Base-by-base conservation (phyloP, 805 yeast species). In the Suhomyces kilbournensis region DNA sequence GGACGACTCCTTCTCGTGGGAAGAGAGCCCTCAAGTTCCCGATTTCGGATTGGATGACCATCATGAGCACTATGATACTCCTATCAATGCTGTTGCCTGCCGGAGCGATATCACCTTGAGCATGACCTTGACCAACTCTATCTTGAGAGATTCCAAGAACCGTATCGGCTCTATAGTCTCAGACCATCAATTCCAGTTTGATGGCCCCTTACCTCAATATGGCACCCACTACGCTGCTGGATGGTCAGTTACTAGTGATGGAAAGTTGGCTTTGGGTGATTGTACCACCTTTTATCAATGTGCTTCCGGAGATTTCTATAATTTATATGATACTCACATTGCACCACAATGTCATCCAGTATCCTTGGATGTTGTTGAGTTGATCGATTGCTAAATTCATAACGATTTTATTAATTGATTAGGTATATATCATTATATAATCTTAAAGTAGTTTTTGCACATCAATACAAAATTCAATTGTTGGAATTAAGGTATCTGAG, bases 151-250 rank as follows among this genome's bases (percentile, higher is more conserved):
- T 54, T 52, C 66, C 15, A 62, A 58, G 22, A 60, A 64, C 48
- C 56, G 76, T 50, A 67, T 72, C 49, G 77, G 76, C 4, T 64
- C 71, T 19, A 72, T 74, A 49, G 77, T 73, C 28, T 62, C 66
- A 3, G 67, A 68, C 43, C 66, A 66, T 44, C 76, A 73, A 54
- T 72, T 73, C 54, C 77, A 71, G 53, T 73, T 73, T 51, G 78
- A 74, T 53, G 76, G 75, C 1, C 75, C 76, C 7, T 61, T 68
- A 8, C 76, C 76, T 15, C 76, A 72, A 53, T 60, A 64, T 53
- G 76, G 75, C 15, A 57, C 75, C 12, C 52, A 71, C 14, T 72
- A 67, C 47, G 74, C 75, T 26, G 68, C 71, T 25, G 75, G 75
- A 2, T 74, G 78, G 78, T 66, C 69, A 38, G 63, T 73, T 23